Evolutionary conservation across 2,329 filamentous ascomycete species (phyloP).

Genomic region (Magnaporthales sp.): DNA sequence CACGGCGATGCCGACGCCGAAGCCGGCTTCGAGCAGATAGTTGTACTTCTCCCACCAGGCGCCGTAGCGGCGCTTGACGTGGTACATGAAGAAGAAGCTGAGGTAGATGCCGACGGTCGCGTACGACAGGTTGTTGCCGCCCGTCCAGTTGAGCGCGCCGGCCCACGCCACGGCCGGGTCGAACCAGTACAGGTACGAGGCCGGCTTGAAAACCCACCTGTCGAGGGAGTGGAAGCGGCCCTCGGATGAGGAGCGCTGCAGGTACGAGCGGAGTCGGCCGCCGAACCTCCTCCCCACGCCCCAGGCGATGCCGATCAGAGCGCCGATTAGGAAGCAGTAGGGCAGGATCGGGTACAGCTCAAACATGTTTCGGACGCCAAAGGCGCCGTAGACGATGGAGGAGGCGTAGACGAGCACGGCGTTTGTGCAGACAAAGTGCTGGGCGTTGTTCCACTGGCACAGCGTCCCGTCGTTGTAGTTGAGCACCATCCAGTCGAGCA

Average conservation of each 20-base stretch:
- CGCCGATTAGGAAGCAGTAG: conserved; percentile 35
- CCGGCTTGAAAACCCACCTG: conserved; percentile 25
- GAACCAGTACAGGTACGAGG: conserved; percentile 29
- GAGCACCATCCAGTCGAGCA: conserved; percentile 5
- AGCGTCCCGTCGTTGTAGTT: conserved; percentile 3
- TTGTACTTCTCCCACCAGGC: conserved; percentile 40
- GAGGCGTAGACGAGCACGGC: conserved; percentile 5
- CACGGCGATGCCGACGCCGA: conserved; percentile 32
- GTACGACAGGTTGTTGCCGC: conserved; percentile 31
- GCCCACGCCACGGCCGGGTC: conserved; percentile 31
- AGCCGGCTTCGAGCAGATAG: conserved; percentile 32
- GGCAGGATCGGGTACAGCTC: conserved; percentile 32
- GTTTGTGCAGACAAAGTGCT: conserved; percentile 5
- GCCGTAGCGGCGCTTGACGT: conserved; percentile 25
- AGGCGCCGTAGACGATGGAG: conserved; percentile 4
- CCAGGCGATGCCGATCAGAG: conserved; percentile 25
- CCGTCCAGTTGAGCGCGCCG: conserved; percentile 31
- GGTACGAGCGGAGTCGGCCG: conserved; percentile 21
- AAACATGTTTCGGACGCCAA: conserved; percentile 22
- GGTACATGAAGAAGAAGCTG: conserved; percentile 33
- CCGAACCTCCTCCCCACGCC: conserved; percentile 23
- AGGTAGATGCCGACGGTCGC: conserved; percentile 32
- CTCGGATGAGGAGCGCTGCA: conserved; percentile 17
- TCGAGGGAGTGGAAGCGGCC: conserved; percentile 24
- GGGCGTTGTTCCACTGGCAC: conserved; percentile 2